phyloP scores from a whole-genome alignment of 331 rosid genomes.

The Arachis monticola region DNA sequence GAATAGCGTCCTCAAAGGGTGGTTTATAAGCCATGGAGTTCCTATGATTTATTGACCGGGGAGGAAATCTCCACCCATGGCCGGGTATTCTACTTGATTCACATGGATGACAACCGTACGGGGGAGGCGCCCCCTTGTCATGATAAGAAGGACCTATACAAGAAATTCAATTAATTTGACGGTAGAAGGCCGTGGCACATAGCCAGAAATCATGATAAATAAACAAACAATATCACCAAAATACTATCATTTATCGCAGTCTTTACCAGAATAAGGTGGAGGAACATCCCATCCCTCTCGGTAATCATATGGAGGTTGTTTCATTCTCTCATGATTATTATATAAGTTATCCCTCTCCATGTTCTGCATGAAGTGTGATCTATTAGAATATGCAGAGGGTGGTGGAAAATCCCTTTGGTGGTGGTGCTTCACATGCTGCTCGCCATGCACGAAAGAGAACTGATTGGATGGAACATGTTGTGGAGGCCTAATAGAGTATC shows the following conservation, averaged over 20 bases:
- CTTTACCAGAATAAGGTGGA: constrained; percentile 70
- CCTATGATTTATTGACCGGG: constrained; percentile 66
- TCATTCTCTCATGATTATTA: constrained; percentile 85
- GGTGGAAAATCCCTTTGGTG: constrained; percentile 70
- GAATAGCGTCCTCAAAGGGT: constrained; percentile 79
- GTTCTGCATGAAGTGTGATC: constrained; percentile 60
- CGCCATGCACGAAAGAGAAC: constrained; percentile 74
- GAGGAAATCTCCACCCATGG: constrained; percentile 87
- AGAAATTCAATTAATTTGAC: constrained; percentile 25
- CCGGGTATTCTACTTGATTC: constrained; percentile 68
- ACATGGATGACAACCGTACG: constrained; percentile 73
- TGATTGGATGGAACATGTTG: constrained; percentile 73
- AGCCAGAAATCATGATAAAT: constrained; percentile 4
- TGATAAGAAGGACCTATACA: constrained; percentile 67
- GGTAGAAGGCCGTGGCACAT: background rate
- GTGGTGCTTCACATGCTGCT: constrained; percentile 63
- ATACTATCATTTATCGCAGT: background rate
- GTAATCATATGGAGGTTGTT: constrained; percentile 67
- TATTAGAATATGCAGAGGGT: constrained; percentile 65
- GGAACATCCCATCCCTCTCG: constrained; percentile 74
- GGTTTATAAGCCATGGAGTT: constrained; percentile 73
- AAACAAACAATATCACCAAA: constrained; percentile 21
- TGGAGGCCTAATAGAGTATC: constrained; percentile 74
- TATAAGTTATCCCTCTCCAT: constrained; percentile 76
- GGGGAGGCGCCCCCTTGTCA: constrained; percentile 59